phyloP scores from a whole-genome alignment of 306 rosid species.

The Arachis stenosperma region DNA sequence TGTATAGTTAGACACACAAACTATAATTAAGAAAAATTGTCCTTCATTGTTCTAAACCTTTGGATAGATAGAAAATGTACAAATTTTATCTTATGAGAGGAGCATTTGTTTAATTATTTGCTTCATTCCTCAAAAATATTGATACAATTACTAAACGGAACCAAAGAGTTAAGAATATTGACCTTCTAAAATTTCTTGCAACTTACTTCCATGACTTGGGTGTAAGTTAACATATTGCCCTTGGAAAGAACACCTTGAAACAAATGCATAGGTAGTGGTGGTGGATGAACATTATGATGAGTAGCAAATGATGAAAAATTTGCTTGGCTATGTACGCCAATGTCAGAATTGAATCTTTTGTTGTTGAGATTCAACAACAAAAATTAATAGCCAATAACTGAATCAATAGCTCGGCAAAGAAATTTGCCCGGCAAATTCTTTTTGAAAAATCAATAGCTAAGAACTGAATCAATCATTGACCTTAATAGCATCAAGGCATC shows the following conservation, averaged over 20 bases:
- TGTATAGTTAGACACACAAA: not conserved
- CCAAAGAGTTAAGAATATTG: too few relatives aligned
- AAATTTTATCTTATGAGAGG: not conserved
- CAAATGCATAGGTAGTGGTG: constrained; percentile 29
- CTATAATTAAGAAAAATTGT: too few relatives aligned
- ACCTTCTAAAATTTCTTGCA: not conserved
- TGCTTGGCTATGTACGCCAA: constrained; percentile 27
- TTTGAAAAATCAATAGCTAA: constrained; percentile 5
- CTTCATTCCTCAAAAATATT: too few relatives aligned
- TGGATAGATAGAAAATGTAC: too few relatives aligned
- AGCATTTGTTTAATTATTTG: too few relatives aligned
- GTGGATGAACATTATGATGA: constrained; percentile 37
- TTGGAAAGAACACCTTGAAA: constrained; percentile 1
- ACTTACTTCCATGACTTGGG: constrained; percentile 44
- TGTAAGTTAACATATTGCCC: constrained; percentile 29
- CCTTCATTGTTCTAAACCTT: too few relatives aligned
- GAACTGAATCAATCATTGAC: too few relatives aligned
- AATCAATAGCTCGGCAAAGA: too few relatives aligned
- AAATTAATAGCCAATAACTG: too few relatives aligned
- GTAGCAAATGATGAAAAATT: constrained; percentile 39
- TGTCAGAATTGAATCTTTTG: constrained; percentile 39
- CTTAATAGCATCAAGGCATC: too few relatives aligned
- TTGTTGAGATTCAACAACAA: constrained; percentile 36
- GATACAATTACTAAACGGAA: too few relatives aligned
- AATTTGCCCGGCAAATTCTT: too few relatives aligned